Base-by-base conservation (phyloP, 2,329 filamentous ascomycete species). In the Pseudogymnoascus sp. region DNA sequence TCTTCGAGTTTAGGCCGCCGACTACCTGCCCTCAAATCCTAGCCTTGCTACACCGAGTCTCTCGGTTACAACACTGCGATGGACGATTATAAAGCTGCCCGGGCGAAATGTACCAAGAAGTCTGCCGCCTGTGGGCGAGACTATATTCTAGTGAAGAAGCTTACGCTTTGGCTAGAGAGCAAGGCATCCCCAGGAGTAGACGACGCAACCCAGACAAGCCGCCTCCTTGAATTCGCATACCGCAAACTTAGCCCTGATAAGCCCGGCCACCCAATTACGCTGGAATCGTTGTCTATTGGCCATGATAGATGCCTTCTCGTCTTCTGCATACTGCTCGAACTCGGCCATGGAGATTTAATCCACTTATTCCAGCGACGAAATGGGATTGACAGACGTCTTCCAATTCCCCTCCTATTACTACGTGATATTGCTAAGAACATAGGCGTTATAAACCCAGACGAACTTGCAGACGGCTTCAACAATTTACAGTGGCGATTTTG, bases 241-340 rank as follows among this genome's bases (percentile, higher is more conserved):
- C 41, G 17, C 9, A 21, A 24, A 11, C 17, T 7, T 26, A 31
- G 41, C 3, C 24, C 5, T 2, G 5, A 31, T 31, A 50, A 5
- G 13, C 41, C 41, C 6, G 3, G 1, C 10, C 24, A 15, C 24
- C 24, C 41, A 31, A 50, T 50, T n/a, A 10, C 13, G 13, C 24
- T 3, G 2, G 41, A 15, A 15, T 6, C 10, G 3, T 31, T 29
- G 1, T 15, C 4, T 29, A 13, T 15, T 50, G 31, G 58, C 4
- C 26, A 62, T 0, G 21, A 63, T 15, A 41, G 61, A 17, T 68
- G 64, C 58, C 24, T 64, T 64, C 58, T 61, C n/a, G 68, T 72
- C 6, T 71, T 72, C 60, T 63, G 68, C 57, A 67, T 68, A 5
- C 62, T 71, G 2, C 64, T 70, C 5, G 47, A 63, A 5, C 62